Evolutionary conservation across 2,329 filamentous ascomycete genomes (phyloP), one percentile per base, ranked within the genome.

Genomic region (Aspergillus sp.): DNA sequence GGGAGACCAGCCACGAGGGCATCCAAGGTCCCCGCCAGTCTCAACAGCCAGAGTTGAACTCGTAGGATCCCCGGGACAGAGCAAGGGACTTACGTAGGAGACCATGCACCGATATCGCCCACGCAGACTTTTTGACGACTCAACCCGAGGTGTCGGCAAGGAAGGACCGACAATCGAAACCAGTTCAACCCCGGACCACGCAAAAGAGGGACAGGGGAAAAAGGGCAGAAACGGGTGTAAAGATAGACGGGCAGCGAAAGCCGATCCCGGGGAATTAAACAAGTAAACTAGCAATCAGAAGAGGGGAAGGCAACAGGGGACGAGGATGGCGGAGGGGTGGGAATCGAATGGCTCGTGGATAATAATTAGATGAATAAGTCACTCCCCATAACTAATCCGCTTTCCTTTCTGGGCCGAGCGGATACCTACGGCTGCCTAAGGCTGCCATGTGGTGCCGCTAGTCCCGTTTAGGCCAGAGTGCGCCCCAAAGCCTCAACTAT

Each of bases 121-220:
- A 60, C 59, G 58, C 62, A 67, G 65, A 65, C 63, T 67, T 67
- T 67, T 65, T 55, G 52, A 19, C 52, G 38, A 51, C 47, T 49
- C 47, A 57, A 39, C 53, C 39, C 53, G 41, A 55, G 53, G 32
- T 50, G 47, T 57, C 32, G 47, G 55, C 43, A 57, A 48, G 45
- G 55, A 51, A 51, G 38, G 32, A 43, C 23, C 45, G 32, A 57
- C 47, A 51, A 49, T 39, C 32, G 55, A 57, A 17, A 19, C 45
- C 47, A 39, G 47, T 32, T 32, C 38, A 39, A 52, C 55, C 47
- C 47, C 47, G 43, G 47, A 57, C 55, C 30, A 39, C 28, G 39
- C 28, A 47, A 30, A 55, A 32, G 39, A 45, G 53, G 51, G 21
- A 45, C 38, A 43, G 45, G 17, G 36, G 45, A 7, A 15, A 15